Evolutionary conservation across 225 moss, liverwort and hornwort species (phyloP), one percentile per base, ranked within the genome.

Genomic region (Thuidium tamariscinum): DNA sequence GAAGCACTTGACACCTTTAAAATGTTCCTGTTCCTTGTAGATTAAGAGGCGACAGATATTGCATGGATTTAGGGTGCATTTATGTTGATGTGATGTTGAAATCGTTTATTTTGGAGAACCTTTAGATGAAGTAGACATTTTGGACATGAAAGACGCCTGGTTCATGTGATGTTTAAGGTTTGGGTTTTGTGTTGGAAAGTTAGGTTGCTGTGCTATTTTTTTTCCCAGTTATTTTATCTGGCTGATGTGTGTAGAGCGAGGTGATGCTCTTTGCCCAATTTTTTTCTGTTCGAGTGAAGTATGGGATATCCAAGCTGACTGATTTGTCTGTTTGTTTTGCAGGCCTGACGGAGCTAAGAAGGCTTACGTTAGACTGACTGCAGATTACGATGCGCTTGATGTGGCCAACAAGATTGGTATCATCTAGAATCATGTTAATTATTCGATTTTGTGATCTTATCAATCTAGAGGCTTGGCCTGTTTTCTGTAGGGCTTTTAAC

Each of bases 351-450:
- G 96, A 89, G 62, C 86, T 11, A 96, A 96, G 93, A 96, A 96
- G 89, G 96, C 96, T 22, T 95, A 96, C 74, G 95, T 95, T 49
- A 91, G 95, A 86, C 85, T 96, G 51, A 95, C 96, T 30, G 91
- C 95, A 46, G 96, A 96, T 76, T 95, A 96, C 60, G 95, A 96
- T 86, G 95, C 96, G 44, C 88, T 96, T 55, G 96, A 96, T 89
- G 96, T 96, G 61, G 96, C 95, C 65, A 96, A 96, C 91, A 96
- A 96, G 93, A 96, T 96, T 83, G 96, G 96, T 39, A 96, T 96
- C 85, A 96, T 96, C 85, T 93, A 93, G 80, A 68, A 49, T 85
- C 72, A 42, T 48, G 39, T 19, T 6, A 44, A 67, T 18, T 78
- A 27, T 72, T 77, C 20, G 63, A 64, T 66, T 86, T 90, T 90